A percentile compares a stretch with the other conserved stretches of the same genome.
phyloP scores from a whole-genome alignment of 495 filamentous ascomycete species.

The Massariosphaeria phaeospora region DNA sequence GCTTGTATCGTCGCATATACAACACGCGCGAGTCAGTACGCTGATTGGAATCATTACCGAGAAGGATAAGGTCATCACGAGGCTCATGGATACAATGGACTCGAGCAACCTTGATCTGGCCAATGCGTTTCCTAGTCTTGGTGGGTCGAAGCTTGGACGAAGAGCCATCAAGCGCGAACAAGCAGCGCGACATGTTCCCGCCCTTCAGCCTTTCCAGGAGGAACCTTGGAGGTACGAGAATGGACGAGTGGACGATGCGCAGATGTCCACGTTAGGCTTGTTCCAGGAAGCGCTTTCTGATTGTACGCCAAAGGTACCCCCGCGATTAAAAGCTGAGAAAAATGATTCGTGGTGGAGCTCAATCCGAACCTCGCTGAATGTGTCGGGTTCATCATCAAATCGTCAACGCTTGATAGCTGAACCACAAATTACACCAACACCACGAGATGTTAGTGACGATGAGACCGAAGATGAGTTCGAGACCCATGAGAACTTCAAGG shows the following conservation, averaged over 20 bases:
- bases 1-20: constrained; percentile 52
- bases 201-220: constrained; percentile 51
- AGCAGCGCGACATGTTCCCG: constrained; percentile 51
- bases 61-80: constrained; percentile 74
- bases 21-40: constrained; percentile 48
- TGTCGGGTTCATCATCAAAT: background rate
- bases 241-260: constrained; percentile 29
- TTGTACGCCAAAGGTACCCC: constrained; percentile 43
- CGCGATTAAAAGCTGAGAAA: constrained; percentile 38
- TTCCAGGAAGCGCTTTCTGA: constrained; percentile 37
- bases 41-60: constrained; percentile 60
- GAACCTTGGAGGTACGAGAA: constrained; percentile 44
- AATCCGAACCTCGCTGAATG: background rate
- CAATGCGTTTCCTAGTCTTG: constrained; percentile 61
- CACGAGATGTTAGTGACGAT: constrained; percentile 34
- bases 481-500: constrained; percentile 20
- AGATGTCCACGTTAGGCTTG: constrained; percentile 11
- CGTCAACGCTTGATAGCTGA: background rate
- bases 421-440: background rate
- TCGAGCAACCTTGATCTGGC: constrained; percentile 61
- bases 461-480: constrained; percentile 38
- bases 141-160: constrained; percentile 41
- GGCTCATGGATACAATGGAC: constrained; percentile 74
- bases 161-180: constrained; percentile 38
- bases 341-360: constrained; percentile 11